A percentile compares a stretch with the other conserved stretches of the same genome.
Conservation (phyloP, 2,329 filamentous ascomycete species). For the Byssothecium circinans region DNA sequence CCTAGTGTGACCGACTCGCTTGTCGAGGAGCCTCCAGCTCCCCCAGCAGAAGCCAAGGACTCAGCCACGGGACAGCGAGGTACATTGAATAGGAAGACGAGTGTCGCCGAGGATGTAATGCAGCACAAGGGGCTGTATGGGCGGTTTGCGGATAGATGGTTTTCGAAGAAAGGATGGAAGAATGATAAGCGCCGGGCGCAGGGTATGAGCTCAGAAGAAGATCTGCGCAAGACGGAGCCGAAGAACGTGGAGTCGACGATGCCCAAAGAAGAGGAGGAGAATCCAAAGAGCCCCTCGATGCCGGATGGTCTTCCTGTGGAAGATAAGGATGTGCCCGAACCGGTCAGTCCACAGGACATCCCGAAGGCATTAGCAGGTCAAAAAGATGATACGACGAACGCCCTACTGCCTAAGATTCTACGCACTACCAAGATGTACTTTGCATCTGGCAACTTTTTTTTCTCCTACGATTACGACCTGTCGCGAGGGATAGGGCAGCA, state of each 20-base stretch:
- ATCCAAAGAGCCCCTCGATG: slow-evolving; percentile 17
- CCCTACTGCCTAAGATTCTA: slow-evolving; percentile 78
- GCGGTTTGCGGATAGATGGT: slow-evolving; percentile 87
- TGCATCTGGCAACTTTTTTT: slow-evolving; percentile 83
- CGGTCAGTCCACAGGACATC: slow-evolving; percentile 37
- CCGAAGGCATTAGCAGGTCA: slow-evolving; percentile 37
- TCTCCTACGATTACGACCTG: slow-evolving; percentile 91
- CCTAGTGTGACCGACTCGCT: slow-evolving; percentile 42
- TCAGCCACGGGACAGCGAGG: slow-evolving; percentile 30
- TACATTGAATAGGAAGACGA: slow-evolving; percentile 43
- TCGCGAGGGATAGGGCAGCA: slow-evolving; percentile 63
- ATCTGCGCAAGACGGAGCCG: slow-evolving; percentile 42
- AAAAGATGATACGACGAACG: slow-evolving; percentile 35
- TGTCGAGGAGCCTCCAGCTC: slow-evolving; percentile 36
- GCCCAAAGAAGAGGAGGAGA: slow-evolving; percentile 28
- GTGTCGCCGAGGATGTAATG: slow-evolving; percentile 87
- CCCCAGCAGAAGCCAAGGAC: slow-evolving; percentile 38
- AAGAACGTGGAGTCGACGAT: slow-evolving; percentile 37
- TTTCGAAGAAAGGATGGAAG: slow-evolving; percentile 81
- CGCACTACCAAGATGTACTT: slow-evolving; percentile 84
- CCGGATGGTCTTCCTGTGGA: slow-evolving; percentile 24
- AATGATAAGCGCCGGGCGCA: slow-evolving; percentile 69
- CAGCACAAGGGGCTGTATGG: slow-evolving; percentile 81
- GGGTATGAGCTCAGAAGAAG: slow-evolving; percentile 62
- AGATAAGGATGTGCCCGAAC: slow-evolving; percentile 19